Conservation (phyloP, 2,329 filamentous ascomycete genomes). For the Zymoseptoria brevis region DNA sequence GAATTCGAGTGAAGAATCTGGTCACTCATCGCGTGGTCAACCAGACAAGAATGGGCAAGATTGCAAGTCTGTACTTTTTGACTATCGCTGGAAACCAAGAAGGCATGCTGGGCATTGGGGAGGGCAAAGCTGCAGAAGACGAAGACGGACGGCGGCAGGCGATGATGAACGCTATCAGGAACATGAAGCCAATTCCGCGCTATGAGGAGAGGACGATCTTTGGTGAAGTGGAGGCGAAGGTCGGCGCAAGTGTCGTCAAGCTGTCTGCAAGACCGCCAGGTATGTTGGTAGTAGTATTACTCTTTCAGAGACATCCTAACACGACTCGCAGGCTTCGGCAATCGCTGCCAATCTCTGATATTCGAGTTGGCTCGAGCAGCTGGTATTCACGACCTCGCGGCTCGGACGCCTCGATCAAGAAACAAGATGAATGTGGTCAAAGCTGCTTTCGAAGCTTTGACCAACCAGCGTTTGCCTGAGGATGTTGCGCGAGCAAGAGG, state of each 20-base stretch:
- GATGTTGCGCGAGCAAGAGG: constrained; percentile 81
- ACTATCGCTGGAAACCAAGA: constrained; percentile 80
- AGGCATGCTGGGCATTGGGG: constrained; percentile 78
- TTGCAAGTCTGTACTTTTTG: constrained; percentile 66
- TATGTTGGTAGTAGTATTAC: constrained; percentile 40
- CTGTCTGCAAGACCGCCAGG: constrained; percentile 79
- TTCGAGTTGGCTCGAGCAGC: constrained; percentile 87
- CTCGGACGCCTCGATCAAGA: constrained; percentile 71
- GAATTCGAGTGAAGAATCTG: constrained; percentile 61
- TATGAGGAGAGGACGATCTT: constrained; percentile 92
- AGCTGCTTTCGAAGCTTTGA: constrained; percentile 74
- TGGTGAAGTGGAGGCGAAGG: constrained; percentile 74
- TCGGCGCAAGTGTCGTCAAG: constrained; percentile 78
- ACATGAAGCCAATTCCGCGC: constrained; percentile 83
- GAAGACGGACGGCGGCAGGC: constrained; percentile 63
- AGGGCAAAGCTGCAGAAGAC: constrained; percentile 75
- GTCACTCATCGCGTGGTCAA: constrained; percentile 71
- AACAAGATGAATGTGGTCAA: constrained; percentile 99
- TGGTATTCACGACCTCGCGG: constrained; percentile 80
- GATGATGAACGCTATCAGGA: constrained; percentile 72
- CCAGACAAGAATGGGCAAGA: constrained; percentile 94
- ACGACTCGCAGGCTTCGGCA: constrained; percentile 66
- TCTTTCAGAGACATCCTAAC: constrained; percentile 2
- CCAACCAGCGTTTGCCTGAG: constrained; percentile 77
- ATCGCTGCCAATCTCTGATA: constrained; percentile 83